These are phyloP conservation scores for Nakazawaea wyomingensis DNA, from an alignment of 805 yeast species.

Conservation along the genomic window DNA sequence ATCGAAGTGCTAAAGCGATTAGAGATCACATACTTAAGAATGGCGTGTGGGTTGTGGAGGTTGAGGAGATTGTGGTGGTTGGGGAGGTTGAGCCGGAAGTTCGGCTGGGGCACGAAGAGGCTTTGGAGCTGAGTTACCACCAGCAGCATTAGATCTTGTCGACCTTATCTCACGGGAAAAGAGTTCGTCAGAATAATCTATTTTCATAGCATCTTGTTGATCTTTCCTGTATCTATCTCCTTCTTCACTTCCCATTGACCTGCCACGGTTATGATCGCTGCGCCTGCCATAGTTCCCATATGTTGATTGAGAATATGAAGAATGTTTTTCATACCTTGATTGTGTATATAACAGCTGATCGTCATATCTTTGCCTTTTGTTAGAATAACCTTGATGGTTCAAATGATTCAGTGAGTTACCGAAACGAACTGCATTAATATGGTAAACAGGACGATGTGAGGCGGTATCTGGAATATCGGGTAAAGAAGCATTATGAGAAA, in stretches of 20 bases:
- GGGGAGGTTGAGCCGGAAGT: background rate
- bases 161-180: background rate
- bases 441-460: background rate
- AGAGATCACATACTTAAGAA: too few species aligned
- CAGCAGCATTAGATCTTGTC: background rate
- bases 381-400: background rate
- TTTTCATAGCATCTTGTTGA: background rate
- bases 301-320: background rate
- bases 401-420: background rate
- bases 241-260: background rate
- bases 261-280: background rate
- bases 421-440: background rate
- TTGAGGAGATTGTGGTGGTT: too few species aligned
- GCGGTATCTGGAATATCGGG: background rate
- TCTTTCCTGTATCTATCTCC: background rate
- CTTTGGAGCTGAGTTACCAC: background rate
- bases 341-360: background rate
- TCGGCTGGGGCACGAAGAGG: too few species aligned
- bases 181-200: constrained; percentile 7
- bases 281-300: background rate
- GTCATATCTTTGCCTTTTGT: constrained; percentile 3
- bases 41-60: too few species aligned
- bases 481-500: background rate
- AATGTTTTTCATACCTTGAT: background rate
- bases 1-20: too few species aligned